Conservation (phyloP, 148 eudicot genomes). For the Dianthus caryophyllus region DNA sequence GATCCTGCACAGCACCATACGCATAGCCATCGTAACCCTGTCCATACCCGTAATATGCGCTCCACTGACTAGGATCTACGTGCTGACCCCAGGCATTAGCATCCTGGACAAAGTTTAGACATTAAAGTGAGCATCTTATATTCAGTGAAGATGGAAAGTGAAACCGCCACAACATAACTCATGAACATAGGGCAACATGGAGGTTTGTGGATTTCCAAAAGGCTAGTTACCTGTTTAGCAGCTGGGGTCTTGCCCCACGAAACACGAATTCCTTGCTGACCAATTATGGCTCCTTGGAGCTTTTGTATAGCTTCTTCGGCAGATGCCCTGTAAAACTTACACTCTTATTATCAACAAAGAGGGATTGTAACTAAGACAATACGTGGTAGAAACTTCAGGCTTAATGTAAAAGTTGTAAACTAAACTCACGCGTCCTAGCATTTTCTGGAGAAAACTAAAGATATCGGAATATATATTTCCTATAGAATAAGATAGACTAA, state of each 20-base stretch:
- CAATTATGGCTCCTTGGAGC: conserved; percentile 77
- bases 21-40: conserved; percentile 94
- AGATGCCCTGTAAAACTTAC: conserved; percentile 49
- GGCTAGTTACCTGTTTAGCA: conserved; percentile 61
- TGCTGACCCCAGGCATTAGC: conserved; percentile 75
- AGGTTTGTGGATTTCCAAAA: neutral
- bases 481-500: neutral
- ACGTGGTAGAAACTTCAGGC: neutral
- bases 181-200: neutral
- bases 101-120: conserved; percentile 41
- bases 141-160: conserved; percentile 1
- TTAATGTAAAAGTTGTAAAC: neutral
- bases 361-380: neutral
- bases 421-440: neutral
- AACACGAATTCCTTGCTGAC: conserved; percentile 85
- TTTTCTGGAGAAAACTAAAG: neutral
- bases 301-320: conserved; percentile 94
- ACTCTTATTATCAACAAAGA: neutral
- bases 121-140: conserved; percentile 6
- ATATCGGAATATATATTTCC: neutral
- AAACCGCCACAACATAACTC: neutral
- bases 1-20: conserved; percentile 85
- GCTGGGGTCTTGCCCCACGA: conserved; percentile 89
- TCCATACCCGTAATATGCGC: conserved; percentile 87
- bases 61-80: conserved; percentile 83